A percentile compares a stretch with the other conserved stretches of the same genome.
These are phyloP conservation scores for Nicotiana sylvestris DNA, from an alignment of 257 asterid species.

Conservation along the genomic window DNA sequence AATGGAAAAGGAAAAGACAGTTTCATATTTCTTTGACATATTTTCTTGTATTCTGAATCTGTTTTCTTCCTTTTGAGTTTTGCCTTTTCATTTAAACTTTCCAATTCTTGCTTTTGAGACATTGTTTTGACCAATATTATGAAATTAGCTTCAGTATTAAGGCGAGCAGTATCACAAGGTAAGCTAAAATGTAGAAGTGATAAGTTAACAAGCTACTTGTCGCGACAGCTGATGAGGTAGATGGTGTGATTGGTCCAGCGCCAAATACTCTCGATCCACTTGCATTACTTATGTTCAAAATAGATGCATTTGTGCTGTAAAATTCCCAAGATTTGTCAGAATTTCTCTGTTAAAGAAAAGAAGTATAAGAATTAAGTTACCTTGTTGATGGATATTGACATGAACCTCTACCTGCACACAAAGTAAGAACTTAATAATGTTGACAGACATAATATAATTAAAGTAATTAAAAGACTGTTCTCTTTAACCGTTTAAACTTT, in stretches of 20 bases:
- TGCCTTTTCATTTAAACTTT: too few relatives aligned
- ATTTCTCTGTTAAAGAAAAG: background rate
- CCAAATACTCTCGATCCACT: constrained; percentile 70
- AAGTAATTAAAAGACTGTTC: too few relatives aligned
- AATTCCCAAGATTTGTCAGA: background rate
- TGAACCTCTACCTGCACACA: constrained; percentile 56
- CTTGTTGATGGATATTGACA: constrained; percentile 65
- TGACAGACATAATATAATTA: too few relatives aligned
- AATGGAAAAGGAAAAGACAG: too few relatives aligned
- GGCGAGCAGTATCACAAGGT: background rate
- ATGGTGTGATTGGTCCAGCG: constrained; percentile 57
- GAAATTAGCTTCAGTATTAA: background rate
- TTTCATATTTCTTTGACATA: too few relatives aligned
- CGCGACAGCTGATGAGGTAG: constrained; percentile 37
- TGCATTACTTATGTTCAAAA: constrained; percentile 56
- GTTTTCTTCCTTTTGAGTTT: too few relatives aligned
- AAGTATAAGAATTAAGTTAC: constrained; percentile 21
- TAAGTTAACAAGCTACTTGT: constrained; percentile 3
- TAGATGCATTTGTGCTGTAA: constrained; percentile 74
- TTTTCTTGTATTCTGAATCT: too few relatives aligned
- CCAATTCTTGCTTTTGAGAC: too few relatives aligned
- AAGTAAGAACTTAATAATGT: too few relatives aligned
- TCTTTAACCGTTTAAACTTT: too few relatives aligned
- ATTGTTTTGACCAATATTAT: too few relatives aligned
- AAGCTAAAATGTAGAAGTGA: background rate